Evolutionary conservation across 257 asterid species (phyloP).

Genomic region (Euphrasia confusa): DNA sequence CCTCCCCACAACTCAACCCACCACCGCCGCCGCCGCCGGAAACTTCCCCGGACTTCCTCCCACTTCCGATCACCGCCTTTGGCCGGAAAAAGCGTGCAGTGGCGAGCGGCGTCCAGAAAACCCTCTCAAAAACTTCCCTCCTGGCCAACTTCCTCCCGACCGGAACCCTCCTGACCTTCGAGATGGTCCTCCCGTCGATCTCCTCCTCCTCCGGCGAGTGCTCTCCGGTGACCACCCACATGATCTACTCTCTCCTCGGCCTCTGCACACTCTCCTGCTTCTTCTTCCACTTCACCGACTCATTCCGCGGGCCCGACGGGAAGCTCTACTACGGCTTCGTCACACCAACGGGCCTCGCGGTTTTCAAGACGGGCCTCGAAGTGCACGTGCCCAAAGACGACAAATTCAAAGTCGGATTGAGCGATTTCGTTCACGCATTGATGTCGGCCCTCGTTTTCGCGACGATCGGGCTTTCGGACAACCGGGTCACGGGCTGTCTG

Average conservation of each 20-base stretch:
- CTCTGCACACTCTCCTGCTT: constrained; percentile 76
- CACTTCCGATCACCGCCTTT: background rate
- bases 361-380: constrained; percentile 62
- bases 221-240: constrained; percentile 52
- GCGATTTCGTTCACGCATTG: constrained; percentile 77
- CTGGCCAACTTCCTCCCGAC: constrained; percentile 89
- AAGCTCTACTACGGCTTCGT: constrained; percentile 81
- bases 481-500: constrained; percentile 73
- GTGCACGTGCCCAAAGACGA: constrained; percentile 72
- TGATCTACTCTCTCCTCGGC: constrained; percentile 55
- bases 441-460: constrained; percentile 79
- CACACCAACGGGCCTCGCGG: constrained; percentile 61
- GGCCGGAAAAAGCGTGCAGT: constrained; percentile 40
- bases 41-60: background rate
- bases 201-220: constrained; percentile 60
- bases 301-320: constrained; percentile 73
- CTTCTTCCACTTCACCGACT: constrained; percentile 93
- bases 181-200: constrained; percentile 83
- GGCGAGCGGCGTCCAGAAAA: constrained; percentile 81
- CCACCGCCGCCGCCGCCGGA: background rate
- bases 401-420: constrained; percentile 46
- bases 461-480: constrained; percentile 77
- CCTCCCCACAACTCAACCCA: background rate
- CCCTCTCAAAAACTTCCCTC: constrained; percentile 72
- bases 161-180: constrained; percentile 88